phyloP scores from a whole-genome alignment of 345 rosid genomes.

The Gynandropsis gynandra region DNA sequence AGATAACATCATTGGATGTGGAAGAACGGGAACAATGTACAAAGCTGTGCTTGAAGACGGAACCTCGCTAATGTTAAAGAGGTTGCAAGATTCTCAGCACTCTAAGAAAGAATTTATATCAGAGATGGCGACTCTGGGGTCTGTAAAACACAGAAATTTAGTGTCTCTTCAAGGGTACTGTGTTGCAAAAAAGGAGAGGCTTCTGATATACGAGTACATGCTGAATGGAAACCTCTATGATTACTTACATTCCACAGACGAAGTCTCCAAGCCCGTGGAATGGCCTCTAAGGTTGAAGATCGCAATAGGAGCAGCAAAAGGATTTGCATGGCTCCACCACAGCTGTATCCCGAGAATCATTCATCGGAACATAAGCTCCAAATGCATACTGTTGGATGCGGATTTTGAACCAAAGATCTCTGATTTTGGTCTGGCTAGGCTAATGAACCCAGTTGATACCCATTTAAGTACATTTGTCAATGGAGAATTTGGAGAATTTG shows the following conservation, averaged over 20 bases:
- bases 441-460: conserved; percentile 91
- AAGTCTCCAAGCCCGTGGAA: conserved; percentile 45
- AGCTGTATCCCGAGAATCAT: conserved; percentile 89
- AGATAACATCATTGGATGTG: conserved; percentile 63
- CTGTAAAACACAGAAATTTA: conserved; percentile 68
- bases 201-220: conserved; percentile 73
- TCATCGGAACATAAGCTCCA: conserved; percentile 92
- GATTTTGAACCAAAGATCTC: conserved; percentile 86
- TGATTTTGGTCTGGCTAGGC: conserved; percentile 93
- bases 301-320: conserved; percentile 71
- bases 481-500: conserved; percentile 95
- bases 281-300: conserved; percentile 87
- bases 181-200: conserved; percentile 60
- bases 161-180: conserved; percentile 92
- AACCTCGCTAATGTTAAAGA: conserved; percentile 70
- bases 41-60: conserved; percentile 75
- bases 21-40: conserved; percentile 84
- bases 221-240: conserved; percentile 63
- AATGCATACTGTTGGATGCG: conserved; percentile 69
- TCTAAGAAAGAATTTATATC: conserved; percentile 70
- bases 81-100: conserved; percentile 82
- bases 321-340: conserved; percentile 96
- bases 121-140: conserved; percentile 83
- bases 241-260: conserved; percentile 40
- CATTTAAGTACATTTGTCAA: conserved; percentile 94